A percentile compares a stretch with the other conserved stretches of the same genome.
Conservation (phyloP, 345 rosid species). For the Litchi chinensis region DNA sequence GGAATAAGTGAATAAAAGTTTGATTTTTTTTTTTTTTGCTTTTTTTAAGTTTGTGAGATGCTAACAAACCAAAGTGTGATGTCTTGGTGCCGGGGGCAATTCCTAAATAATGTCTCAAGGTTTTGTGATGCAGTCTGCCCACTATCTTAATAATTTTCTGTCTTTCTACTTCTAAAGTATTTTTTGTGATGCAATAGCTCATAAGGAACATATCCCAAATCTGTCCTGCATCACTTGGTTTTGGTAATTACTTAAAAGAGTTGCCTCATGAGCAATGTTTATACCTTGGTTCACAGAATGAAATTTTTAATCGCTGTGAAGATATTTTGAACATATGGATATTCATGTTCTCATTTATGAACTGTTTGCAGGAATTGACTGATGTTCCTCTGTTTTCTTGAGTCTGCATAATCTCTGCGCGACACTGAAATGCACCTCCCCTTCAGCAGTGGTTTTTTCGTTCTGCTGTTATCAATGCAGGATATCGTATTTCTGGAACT, state of each 20-base stretch:
- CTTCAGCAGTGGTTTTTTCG: slow-evolving; percentile 88
- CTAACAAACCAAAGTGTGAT: neutral
- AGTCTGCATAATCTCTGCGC: slow-evolving; percentile 95
- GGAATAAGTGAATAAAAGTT: too few relatives aligned
- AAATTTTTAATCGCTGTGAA: neutral
- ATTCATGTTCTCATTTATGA: slow-evolving; percentile 6
- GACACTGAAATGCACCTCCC: slow-evolving; percentile 95
- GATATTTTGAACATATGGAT: neutral
- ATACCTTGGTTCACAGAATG: neutral
- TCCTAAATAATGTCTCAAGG: neutral
- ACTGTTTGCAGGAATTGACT: slow-evolving; percentile 72
- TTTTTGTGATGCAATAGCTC: neutral
- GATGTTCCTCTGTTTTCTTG: slow-evolving; percentile 92
- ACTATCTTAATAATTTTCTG: neutral
- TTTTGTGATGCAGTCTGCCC: neutral
- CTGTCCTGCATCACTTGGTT: neutral
- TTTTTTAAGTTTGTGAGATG: neutral
- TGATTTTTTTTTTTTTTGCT: too few relatives aligned
- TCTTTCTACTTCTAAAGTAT: neutral
- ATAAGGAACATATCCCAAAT: neutral
- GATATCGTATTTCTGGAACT: slow-evolving; percentile 88
- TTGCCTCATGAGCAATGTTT: neutral
- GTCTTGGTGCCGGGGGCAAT: neutral
- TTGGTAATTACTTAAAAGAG: neutral
- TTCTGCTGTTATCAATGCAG: slow-evolving; percentile 94